Evolutionary conservation across 2,329 filamentous ascomycete genomes (phyloP).

Genomic region (Clonostachys rhizophaga): DNA sequence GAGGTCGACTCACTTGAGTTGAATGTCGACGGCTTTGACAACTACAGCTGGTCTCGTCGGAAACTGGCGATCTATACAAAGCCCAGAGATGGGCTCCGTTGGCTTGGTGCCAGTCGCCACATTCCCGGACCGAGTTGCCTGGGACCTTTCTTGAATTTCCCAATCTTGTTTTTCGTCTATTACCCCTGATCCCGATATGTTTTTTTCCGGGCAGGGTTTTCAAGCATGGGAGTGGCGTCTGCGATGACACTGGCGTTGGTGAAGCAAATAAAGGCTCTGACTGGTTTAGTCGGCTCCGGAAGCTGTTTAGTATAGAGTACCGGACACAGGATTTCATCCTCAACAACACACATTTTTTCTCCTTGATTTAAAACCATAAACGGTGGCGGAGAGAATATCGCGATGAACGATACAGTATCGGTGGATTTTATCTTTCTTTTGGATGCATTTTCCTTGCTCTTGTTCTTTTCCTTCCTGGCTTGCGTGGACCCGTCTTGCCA

Average conservation of each 20-base stretch:
- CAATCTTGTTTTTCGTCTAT: no score
- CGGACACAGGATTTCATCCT: no score
- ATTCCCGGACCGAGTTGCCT: no score
- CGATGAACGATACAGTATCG: no score
- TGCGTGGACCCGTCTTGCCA: not conserved
- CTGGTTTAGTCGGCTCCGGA: not conserved
- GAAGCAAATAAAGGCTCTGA: not conserved
- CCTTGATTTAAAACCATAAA: not conserved
- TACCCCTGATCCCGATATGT: not conserved
- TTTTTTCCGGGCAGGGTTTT: not conserved
- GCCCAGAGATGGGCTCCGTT: no score
- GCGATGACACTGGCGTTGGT: conserved; percentile 1
- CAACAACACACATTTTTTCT: not conserved
- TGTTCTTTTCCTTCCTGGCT: not conserved
- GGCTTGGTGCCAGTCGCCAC: no score
- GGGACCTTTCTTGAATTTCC: no score
- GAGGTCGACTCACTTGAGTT: no score
- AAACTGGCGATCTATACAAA: no score
- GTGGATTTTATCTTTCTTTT: not conserved
- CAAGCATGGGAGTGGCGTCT: conserved; percentile 1
- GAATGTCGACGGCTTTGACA: no score
- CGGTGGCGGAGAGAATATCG: not conserved
- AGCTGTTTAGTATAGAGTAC: not conserved
- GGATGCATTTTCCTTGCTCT: not conserved
- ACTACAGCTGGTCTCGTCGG: no score